Evolutionary conservation across 306 rosid species (phyloP).

Genomic region (Herpetospermum pedunculosum): DNA sequence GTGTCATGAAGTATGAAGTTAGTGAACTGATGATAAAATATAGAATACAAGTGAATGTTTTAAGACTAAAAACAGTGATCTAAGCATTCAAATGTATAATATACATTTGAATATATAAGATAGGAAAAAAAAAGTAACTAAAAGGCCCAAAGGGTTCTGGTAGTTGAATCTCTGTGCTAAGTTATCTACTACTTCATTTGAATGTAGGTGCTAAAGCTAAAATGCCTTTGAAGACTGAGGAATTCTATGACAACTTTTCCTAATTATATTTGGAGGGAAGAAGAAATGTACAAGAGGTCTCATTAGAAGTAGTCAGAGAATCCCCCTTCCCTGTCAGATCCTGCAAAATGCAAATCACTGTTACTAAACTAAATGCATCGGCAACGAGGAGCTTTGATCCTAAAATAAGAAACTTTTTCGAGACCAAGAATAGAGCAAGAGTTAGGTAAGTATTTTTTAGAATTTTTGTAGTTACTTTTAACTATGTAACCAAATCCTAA

Average conservation of each 20-base stretch:
- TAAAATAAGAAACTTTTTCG: neutral
- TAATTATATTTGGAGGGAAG: constrained; percentile 17
- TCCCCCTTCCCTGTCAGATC: constrained; percentile 62
- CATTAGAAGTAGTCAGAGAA: constrained; percentile 82
- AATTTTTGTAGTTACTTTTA: neutral
- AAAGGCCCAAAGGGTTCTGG: neutral
- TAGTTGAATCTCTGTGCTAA: neutral
- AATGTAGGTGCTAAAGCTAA: constrained; percentile 1
- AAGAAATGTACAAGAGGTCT: constrained; percentile 24
- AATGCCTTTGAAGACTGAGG: neutral
- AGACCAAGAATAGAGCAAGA: neutral
- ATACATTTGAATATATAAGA: neutral
- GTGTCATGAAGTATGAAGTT: neutral
- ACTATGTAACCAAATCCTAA: neutral
- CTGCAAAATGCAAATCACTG: constrained; percentile 39
- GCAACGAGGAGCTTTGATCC: neutral
- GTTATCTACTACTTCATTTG: neutral
- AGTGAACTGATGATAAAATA: neutral
- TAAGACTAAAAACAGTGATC: neutral
- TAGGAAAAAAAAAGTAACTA: neutral
- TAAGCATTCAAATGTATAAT: neutral
- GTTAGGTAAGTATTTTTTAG: neutral
- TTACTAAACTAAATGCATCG: neutral
- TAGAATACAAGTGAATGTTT: neutral
- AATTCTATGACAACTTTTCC: constrained; percentile 10